Evolutionary conservation across 2,329 filamentous ascomycete species (phyloP), one percentile per base, ranked within the genome.

Genomic region (Hypoxylon sp.): DNA sequence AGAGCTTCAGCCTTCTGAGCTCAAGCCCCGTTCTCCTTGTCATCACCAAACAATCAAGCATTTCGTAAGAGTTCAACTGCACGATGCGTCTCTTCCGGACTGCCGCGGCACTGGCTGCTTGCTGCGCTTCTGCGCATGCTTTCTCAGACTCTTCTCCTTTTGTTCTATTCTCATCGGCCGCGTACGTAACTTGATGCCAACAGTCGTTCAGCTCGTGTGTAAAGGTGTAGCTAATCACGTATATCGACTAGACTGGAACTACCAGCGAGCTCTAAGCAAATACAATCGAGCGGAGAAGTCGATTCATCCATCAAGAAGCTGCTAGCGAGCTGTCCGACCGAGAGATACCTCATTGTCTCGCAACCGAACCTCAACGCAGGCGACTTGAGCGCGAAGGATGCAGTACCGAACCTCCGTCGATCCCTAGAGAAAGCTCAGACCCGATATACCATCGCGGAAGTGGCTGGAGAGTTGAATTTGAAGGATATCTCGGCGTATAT

Each of bases 91-190:
- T 85, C 75, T 85, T 84, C 60, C 78, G 81, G 76, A 75, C 85
- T 75, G 80, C 85, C 75, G 80, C 83, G 66, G 79, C 84, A 72
- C 77, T 87, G 55, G 80, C 88, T 76, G 85, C 85, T 71, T 80
- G 88, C 74, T 84, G 87, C 72, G 85, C 87, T 66, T 84, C 85
- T 23, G 89, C 86, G 48, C 83, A 89, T 68, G 94, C 93, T 25
- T 96, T 97, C 79, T 89, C 88, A 69, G 91, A 97, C 80, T 93
- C 94, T 1, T 94, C 93, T 60, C 95, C 96, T 17, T 96, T 97
- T 80, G 87, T 97, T 78, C 83, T 98, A 72, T 91, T 97, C 79
- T 98, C 95, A 32, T 95, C 91, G 49, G 87, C 91, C 69, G 84
- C 90, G 94, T 97, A 90, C 75, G 90, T 76, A 59, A 49, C 62